These are phyloP conservation scores for Saururus chinensis DNA, from an alignment of 164 flowering plant genomes.

Conservation along the genomic window DNA sequence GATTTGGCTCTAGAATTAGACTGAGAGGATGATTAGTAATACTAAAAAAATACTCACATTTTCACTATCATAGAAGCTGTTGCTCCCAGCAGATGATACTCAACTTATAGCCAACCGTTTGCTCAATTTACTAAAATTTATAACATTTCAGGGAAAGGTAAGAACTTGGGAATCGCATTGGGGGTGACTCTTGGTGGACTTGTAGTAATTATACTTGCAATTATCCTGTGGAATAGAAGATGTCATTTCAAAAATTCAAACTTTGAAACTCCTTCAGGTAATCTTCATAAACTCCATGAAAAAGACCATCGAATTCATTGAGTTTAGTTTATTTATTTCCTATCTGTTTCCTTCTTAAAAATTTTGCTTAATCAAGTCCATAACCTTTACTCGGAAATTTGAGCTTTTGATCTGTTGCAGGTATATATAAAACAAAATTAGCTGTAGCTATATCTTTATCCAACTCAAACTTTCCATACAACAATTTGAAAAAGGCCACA, in stretches of 20 bases:
- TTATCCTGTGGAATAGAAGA: slow-evolving; percentile 6
- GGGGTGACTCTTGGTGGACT: slow-evolving; percentile 8
- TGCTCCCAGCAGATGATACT: no score
- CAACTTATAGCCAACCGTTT: no score
- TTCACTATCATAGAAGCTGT: no score
- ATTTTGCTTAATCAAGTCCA: not conserved
- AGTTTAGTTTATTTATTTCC: not conserved
- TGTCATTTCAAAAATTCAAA: not conserved
- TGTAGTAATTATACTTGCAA: slow-evolving; percentile 5
- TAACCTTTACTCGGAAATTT: not conserved
- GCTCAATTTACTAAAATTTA: no score
- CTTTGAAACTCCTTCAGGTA: slow-evolving; percentile 4
- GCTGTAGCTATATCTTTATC: slow-evolving; percentile 4
- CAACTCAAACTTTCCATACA: slow-evolving; percentile 6
- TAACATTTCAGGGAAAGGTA: slow-evolving; percentile 7
- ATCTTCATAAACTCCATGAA: not conserved
- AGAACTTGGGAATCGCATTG: slow-evolving; percentile 2
- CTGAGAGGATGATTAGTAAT: no score
- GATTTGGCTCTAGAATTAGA: not conserved
- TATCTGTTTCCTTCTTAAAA: not conserved
- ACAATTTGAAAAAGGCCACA: slow-evolving; percentile 8
- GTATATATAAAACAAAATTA: slow-evolving; percentile 3
- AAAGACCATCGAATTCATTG: not conserved
- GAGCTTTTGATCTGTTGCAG: slow-evolving; percentile 2
- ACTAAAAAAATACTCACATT: no score